Percentiles rank a stretch among this genome's conserved stretches.
phyloP scores from a whole-genome alignment of 164 flowering plant genomes.

The Berberis vulgaris region DNA sequence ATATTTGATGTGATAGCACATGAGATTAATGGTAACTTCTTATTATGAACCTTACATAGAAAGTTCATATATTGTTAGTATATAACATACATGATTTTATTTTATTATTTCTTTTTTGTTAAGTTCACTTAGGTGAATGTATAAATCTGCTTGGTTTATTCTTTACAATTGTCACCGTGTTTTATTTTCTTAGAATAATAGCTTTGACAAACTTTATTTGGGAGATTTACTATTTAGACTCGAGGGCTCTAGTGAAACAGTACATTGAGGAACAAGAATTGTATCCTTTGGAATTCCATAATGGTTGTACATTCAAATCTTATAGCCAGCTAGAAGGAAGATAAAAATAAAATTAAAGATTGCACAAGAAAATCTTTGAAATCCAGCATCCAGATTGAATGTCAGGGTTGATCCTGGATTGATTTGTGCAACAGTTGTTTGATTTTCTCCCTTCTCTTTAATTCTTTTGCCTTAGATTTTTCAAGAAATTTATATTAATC shows the following conservation, averaged over 20 bases:
- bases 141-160: too few species aligned
- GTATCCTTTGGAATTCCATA: background rate
- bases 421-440: background rate
- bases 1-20: conserved; percentile 41
- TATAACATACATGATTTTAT: background rate
- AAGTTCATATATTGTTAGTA: background rate
- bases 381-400: too few species aligned
- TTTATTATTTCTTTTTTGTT: too few species aligned
- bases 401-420: background rate
- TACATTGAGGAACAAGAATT: background rate
- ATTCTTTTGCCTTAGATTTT: background rate
- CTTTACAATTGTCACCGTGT: too few species aligned
- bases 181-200: too few species aligned
- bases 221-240: background rate
- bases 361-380: too few species aligned
- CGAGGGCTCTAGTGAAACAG: background rate
- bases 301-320: background rate
- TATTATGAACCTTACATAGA: background rate
- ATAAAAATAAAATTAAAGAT: too few species aligned
- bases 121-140: too few species aligned
- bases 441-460: background rate
- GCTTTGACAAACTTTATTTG: too few species aligned
- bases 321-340: background rate
- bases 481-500: background rate
- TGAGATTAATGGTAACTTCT: conserved; percentile 45